These are phyloP conservation scores for Raphanus raphanistrum DNA, from an alignment of 345 rosid genomes.

Conservation along the genomic window DNA sequence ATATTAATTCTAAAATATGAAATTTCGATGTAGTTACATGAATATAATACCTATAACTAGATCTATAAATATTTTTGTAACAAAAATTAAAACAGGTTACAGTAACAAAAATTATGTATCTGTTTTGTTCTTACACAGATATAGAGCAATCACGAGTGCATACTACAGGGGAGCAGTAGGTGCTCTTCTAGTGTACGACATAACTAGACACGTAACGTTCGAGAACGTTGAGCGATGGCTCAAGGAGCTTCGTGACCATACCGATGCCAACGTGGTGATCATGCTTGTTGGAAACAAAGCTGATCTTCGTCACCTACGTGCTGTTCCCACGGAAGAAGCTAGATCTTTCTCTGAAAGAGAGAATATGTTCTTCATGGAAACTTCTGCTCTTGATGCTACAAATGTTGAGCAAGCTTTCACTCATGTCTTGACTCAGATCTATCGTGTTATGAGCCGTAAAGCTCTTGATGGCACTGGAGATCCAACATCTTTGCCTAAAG, in stretches of 20 bases:
- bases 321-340: constrained; percentile 51
- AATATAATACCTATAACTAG: not conserved
- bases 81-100: not conserved
- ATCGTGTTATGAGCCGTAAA: constrained; percentile 53
- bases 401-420: constrained; percentile 57
- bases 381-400: constrained; percentile 58
- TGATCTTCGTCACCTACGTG: constrained; percentile 55
- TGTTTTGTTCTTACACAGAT: constrained; percentile 26
- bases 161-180: constrained; percentile 65
- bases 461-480: constrained; percentile 53
- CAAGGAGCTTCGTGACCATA: constrained; percentile 59
- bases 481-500: constrained; percentile 48
- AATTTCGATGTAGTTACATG: not conserved
- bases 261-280: constrained; percentile 52
- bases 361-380: constrained; percentile 55
- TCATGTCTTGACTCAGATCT: constrained; percentile 54
- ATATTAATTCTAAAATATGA: not conserved
- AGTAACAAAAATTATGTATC: not conserved
- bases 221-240: constrained; percentile 59
- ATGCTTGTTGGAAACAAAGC: constrained; percentile 66
- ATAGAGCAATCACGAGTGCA: constrained; percentile 60
- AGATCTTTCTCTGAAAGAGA: constrained; percentile 48
- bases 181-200: constrained; percentile 55
- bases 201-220: constrained; percentile 52
- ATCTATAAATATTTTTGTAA: not conserved